Percentiles rank a stretch among this genome's conserved stretches.
phyloP scores from a whole-genome alignment of 495 filamentous ascomycete genomes.

The Pseudoneurospora amorphoporcata region DNA sequence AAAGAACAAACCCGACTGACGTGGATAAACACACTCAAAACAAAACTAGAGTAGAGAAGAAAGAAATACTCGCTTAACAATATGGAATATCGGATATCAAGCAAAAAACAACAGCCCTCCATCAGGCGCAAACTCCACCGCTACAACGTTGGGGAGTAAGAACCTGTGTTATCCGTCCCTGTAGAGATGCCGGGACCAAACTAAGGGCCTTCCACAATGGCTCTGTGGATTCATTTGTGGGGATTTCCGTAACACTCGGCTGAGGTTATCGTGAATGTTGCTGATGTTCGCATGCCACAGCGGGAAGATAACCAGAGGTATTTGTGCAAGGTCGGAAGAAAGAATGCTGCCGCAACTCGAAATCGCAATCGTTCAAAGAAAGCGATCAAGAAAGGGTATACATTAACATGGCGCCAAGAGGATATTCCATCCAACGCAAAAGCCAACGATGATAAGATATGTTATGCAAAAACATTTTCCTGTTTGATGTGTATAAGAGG shows the following conservation, averaged over 20 bases:
- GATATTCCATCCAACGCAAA: background rate
- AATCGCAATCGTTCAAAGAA: background rate
- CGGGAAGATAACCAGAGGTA: background rate
- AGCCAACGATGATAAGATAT: background rate
- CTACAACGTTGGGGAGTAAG: no score
- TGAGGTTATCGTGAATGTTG: background rate
- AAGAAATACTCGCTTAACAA: background rate
- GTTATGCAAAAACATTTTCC: background rate
- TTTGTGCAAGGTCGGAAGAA: background rate
- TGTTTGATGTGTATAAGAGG: background rate
- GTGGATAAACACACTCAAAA: background rate
- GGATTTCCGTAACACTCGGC: background rate
- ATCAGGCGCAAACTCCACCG: background rate
- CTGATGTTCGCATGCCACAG: background rate
- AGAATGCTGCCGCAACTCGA: background rate
- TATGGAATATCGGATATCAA: background rate
- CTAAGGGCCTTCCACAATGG: background rate
- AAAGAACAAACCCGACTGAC: background rate
- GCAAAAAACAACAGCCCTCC: background rate
- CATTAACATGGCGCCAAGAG: background rate
- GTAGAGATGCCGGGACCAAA: background rate
- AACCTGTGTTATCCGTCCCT: no score
- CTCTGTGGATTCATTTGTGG: background rate
- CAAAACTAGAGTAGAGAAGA: background rate
- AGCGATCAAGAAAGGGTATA: background rate